phyloP scores from a whole-genome alignment of 139 green algal species.

The Chlamydomonas schloesseri region DNA sequence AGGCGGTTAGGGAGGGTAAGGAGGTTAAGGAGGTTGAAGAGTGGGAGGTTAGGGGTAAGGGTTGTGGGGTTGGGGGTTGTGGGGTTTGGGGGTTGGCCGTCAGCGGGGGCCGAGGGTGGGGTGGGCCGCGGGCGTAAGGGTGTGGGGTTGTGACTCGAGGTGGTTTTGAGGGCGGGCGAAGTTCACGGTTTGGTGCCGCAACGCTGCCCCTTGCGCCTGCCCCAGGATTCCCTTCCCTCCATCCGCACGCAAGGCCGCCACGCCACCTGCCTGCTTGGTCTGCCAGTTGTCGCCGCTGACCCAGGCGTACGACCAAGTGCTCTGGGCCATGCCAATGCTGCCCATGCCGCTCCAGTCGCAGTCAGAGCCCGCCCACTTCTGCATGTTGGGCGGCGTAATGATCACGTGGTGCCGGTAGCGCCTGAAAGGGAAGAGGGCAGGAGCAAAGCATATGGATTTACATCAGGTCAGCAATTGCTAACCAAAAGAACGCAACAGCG shows the following conservation, averaged over 20 bases:
- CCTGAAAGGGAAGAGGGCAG: neutral
- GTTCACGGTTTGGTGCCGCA: no score
- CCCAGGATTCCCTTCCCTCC: neutral
- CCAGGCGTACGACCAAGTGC: constrained; percentile 43
- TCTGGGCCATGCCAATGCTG: constrained; percentile 35
- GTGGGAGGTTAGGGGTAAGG: neutral
- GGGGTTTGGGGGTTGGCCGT: no score
- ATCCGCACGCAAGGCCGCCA: neutral
- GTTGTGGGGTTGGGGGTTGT: no score
- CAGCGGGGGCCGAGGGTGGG: no score
- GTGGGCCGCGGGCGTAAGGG: no score
- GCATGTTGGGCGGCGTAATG: constrained; percentile 41
- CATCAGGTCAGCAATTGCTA: no score
- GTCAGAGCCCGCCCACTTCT: constrained; percentile 10
- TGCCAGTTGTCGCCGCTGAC: constrained; percentile 49
- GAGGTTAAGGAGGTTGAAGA: neutral
- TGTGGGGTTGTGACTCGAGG: no score
- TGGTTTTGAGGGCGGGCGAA: no score
- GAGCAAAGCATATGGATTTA: no score
- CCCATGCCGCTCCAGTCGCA: constrained; percentile 46
- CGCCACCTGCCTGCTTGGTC: constrained; percentile 24
- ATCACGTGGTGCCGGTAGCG: constrained; percentile 48
- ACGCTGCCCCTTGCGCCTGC: no score
- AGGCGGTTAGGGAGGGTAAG: no score
- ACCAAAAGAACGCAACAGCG: no score